Percentiles rank a stretch among this genome's conserved stretches.
phyloP scores from a whole-genome alignment of 768 basidiomycete genomes.

The Sutorius australiensis region DNA sequence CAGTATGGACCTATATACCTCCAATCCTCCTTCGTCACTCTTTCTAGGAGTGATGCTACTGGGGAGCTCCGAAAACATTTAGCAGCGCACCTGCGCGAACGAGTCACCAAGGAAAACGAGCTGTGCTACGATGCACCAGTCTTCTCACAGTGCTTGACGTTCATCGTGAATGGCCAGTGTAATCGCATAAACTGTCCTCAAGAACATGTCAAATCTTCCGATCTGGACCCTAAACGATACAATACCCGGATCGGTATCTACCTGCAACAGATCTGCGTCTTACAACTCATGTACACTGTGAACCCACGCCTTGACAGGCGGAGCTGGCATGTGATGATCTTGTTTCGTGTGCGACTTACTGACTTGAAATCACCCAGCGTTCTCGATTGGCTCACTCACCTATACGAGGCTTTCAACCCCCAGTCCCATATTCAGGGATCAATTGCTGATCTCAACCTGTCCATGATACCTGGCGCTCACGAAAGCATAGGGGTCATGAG shows the following conservation, averaged over 20 bases:
- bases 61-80: constrained; percentile 23
- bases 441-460: constrained; percentile 30
- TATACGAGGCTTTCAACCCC: constrained; percentile 52
- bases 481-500: constrained; percentile 36
- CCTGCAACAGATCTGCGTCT: constrained; percentile 48
- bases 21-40: constrained; percentile 7
- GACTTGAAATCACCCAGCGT: background rate
- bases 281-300: constrained; percentile 28
- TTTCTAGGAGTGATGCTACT: constrained; percentile 22
- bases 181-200: constrained; percentile 29
- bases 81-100: constrained; percentile 21
- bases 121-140: constrained; percentile 27
- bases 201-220: constrained; percentile 30
- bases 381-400: constrained; percentile 38
- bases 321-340: background rate
- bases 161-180: constrained; percentile 24
- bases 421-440: constrained; percentile 45
- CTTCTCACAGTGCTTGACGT: constrained; percentile 39
- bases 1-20: background rate
- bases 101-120: constrained; percentile 32
- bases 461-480: constrained; percentile 37
- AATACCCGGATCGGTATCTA: constrained; percentile 40
- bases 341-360: background rate
- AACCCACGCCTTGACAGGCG: constrained; percentile 1
- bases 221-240: constrained; percentile 31